Conservation (phyloP, 164 flowering plant species). For the Euptelea pleiosperma region DNA sequence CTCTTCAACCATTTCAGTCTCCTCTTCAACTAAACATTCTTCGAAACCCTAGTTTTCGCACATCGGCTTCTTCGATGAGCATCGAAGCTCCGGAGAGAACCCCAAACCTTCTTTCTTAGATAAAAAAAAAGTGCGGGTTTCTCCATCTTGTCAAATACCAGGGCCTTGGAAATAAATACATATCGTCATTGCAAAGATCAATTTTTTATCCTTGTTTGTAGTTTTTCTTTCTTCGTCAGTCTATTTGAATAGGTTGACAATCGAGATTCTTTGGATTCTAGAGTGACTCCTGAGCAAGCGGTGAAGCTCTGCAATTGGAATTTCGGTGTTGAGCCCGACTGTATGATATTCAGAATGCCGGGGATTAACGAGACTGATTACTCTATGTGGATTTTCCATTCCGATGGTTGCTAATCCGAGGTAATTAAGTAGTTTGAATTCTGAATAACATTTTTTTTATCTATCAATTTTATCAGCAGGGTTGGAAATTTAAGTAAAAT, state of each 20-base stretch:
- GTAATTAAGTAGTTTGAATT: no score
- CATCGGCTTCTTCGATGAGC: conserved; percentile 43
- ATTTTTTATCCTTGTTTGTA: no score
- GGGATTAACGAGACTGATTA: conserved; percentile 86
- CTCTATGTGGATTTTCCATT: conserved; percentile 93
- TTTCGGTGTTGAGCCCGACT: conserved; percentile 95
- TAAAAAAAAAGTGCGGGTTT: no score
- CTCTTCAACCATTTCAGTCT: neutral
- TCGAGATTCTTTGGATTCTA: conserved; percentile 77
- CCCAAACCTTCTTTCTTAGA: no score
- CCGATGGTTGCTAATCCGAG: conserved; percentile 99
- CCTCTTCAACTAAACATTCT: no score
- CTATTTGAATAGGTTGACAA: conserved; percentile 97
- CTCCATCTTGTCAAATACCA: no score
- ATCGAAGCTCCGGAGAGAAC: conserved; percentile 28
- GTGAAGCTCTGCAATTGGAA: conserved; percentile 88
- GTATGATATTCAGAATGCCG: conserved; percentile 90
- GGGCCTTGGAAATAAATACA: no score
- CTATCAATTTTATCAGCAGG: no score
- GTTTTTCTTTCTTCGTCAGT: no score
- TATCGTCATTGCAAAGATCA: no score
- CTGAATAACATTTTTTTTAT: no score
- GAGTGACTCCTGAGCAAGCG: conserved; percentile 77
- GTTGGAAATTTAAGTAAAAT: no score
- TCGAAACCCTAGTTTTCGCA: conserved; percentile 23